Base-by-base conservation (phyloP, 2,329 filamentous ascomycete species). In the Colletotrichum neosansevieriae region DNA sequence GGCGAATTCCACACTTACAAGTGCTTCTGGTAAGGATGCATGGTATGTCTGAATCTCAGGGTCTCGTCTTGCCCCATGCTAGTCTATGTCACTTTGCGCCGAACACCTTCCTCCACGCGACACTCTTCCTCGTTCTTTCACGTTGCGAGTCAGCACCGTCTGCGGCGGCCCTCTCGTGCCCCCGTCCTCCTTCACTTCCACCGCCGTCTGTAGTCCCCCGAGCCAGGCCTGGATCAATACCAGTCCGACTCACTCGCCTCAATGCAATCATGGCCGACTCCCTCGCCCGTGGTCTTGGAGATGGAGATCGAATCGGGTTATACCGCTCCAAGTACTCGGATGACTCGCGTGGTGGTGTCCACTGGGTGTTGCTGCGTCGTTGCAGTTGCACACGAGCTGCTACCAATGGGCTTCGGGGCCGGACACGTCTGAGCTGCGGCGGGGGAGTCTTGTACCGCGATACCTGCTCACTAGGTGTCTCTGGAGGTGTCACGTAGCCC, bases 251-350 rank as follows among this genome's bases (percentile, higher is more conserved):
- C 3, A 61, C 42, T 40, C 56, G 57, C 13, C 64, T 50, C 24
- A 61, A 38, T 13, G 57, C 53, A n/a, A 58, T 47, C 10, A 59
- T 53, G 17, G 50, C 50, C 2, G 68, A 57, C 19, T 68, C 56
- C 13, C 9, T 45, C 7, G 53, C 38, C 6, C 42, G 21, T 2
- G 57, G 47, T 6, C 38, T 51, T 2, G 70, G 70, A 2, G 70
- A 70, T 3, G 70, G 70, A 6, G 68, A 71, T 11, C 68, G 54
- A 11, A 71, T 71, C 13, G 76, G 75, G 10, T 71, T 72, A 64
- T 78, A 79, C 11, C 73, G 72, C 3, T 80, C 78, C 19, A 80
- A 64, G 51, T 76, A 80, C 67, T 80, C 79, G 6, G 76, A 78
- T 9, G 77, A 77, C 17, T 74, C 74, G 4, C 70, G 70, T 7